Percentiles rank a stretch among this genome's conserved stretches.
Evolutionary conservation across 2,329 filamentous ascomycete genomes (phyloP).

Genomic region (Whalleya microplaca): DNA sequence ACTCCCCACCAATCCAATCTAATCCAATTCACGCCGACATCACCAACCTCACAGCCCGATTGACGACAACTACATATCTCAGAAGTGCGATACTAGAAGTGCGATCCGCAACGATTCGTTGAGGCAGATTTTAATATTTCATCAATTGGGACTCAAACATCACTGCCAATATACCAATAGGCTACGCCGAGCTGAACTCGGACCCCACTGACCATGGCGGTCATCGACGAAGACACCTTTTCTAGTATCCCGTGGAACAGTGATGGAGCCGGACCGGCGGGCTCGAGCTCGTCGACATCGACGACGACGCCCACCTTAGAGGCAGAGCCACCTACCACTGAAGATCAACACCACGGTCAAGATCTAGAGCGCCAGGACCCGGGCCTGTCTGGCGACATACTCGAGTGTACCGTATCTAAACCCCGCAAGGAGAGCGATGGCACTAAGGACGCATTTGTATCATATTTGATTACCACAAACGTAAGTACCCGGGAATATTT

Average conservation of each 20-base stretch:
- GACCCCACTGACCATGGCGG: constrained; percentile 43
- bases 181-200: constrained; percentile 1
- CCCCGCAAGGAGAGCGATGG: constrained; percentile 96
- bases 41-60: constrained; percentile 12
- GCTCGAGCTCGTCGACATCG: constrained; percentile 27
- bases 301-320: constrained; percentile 30
- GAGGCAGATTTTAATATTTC: background rate
- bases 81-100: constrained; percentile 4
- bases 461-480: constrained; percentile 89
- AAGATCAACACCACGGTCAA: constrained; percentile 48
- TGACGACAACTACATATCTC: constrained; percentile 1
- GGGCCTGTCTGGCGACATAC: constrained; percentile 70
- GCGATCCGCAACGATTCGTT: background rate
- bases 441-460: constrained; percentile 95
- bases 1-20: constrained; percentile 18
- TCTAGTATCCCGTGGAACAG: constrained; percentile 80
- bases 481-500: constrained; percentile 54
- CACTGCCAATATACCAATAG: background rate
- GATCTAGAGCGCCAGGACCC: constrained; percentile 51
- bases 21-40: constrained; percentile 21
- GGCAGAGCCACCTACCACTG: constrained; percentile 32
- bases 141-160: background rate
- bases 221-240: constrained; percentile 70
- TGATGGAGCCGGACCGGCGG: constrained; percentile 42
- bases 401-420: constrained; percentile 81